phyloP scores from a whole-genome alignment of 176 grass and related monocot genomes.

The Eleusine coracana region DNA sequence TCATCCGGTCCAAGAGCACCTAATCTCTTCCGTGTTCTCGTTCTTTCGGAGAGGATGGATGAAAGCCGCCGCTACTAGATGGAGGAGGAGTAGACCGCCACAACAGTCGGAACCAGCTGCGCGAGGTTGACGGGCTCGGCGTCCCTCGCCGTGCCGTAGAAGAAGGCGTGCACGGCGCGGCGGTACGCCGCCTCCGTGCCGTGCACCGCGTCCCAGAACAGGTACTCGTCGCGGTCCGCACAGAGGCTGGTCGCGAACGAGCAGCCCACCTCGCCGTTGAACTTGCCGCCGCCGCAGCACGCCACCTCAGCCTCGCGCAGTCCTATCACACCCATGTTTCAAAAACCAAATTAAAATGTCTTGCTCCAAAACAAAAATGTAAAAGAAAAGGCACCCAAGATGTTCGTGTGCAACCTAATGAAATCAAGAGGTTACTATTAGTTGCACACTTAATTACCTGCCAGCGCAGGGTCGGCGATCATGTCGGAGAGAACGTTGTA shows the following conservation, averaged over 20 bases:
- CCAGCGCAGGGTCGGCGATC: not conserved
- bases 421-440: no score
- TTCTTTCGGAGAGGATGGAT: not conserved
- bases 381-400: no score
- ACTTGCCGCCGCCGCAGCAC: not conserved
- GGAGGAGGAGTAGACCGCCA: not conserved
- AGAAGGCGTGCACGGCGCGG: not conserved
- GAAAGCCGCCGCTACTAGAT: not conserved
- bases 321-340: no score
- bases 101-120: not conserved
- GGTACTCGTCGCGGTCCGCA: slow-evolving; percentile 22
- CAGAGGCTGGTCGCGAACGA: not conserved
- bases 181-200: slow-evolving; percentile 34
- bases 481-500: slow-evolving; percentile 38
- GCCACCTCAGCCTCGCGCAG: slow-evolving; percentile 16
- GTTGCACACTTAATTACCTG: not conserved
- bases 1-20: no score
- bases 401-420: no score
- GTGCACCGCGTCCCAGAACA: slow-evolving; percentile 58
- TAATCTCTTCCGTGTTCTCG: no score
- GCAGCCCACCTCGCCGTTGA: slow-evolving; percentile 43
- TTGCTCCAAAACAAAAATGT: no score
- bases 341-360: no score
- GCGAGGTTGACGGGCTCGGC: slow-evolving; percentile 31
- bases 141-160: not conserved